Evolutionary conservation across 441 rosid species (phyloP), one percentile per base, ranked within the genome.

Genomic region (Pelargonium cotyledonis): DNA sequence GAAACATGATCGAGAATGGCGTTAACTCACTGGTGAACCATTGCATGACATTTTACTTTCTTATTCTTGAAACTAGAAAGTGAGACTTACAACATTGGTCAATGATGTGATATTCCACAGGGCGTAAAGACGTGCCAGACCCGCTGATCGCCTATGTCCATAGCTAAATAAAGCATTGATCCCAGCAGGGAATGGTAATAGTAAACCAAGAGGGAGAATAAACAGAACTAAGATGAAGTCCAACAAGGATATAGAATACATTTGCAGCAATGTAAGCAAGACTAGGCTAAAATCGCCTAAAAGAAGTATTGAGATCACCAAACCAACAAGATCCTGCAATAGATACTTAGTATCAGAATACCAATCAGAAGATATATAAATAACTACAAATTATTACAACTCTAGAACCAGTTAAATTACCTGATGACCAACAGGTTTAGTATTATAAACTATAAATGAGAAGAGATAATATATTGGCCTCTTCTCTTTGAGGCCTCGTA

Each of bases 361-460:
- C 26, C 62, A 57, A 47, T 11, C 55, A 14, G 55, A 16, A 11
- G 14, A 47, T 19, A 19, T 7, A 19, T 67, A 68, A 60, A 79
- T 67, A 55, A 75, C 38, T 21, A 31, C 29, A 60, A 5, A 23
- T 26, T 51, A 68, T 57, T 40, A 65, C 65, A 65, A 75, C 66
- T 65, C 68, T 65, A 57, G 35, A 63, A 35, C 10, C 49, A 64
- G 64, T 47, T 3, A 61, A 7, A 61, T 47, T 82, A 96, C 99
- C 98, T 93, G 99, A 79, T 88, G 99, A 81, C 98, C 99, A 80
- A 91, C 95, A 69, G 99, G 99, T 88, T 91, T 96, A 9, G 97
- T 89, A 74, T 96, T 96, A 78, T 91, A 96, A 70, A 93, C 89
- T 75, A 93, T 71, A 73, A 89, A 89, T 81, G 98, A 91, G 89